A percentile compares a stretch with the other conserved stretches of the same genome.
Conservation (phyloP, 2,329 filamentous ascomycete genomes). For the Colletotrichum sp. region DNA sequence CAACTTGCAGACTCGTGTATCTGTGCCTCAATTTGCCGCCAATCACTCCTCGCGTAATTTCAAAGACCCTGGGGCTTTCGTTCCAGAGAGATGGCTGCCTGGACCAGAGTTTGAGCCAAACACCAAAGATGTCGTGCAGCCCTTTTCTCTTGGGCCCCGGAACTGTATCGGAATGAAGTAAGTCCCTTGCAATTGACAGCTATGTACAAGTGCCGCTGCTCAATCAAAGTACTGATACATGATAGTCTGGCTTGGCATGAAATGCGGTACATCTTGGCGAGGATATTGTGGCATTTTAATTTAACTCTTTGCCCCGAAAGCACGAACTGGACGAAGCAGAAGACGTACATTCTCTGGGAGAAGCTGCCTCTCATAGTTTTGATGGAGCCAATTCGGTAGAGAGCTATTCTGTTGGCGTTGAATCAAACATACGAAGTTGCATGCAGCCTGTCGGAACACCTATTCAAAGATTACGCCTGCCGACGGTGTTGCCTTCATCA, state of each 20-base stretch:
- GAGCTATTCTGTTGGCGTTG: not conserved
- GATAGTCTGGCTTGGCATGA: not conserved
- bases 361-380: not conserved
- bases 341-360: not conserved
- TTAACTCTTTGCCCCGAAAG: not conserved
- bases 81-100: not conserved
- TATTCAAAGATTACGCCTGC: not conserved
- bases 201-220: not conserved
- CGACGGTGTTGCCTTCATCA: not conserved
- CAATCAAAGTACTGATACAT: not conserved
- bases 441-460: not conserved
- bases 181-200: not conserved
- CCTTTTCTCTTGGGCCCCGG: not conserved
- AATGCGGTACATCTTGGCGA: not conserved
- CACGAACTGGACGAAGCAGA: not conserved
- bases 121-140: not conserved
- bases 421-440: not conserved
- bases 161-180: not conserved
- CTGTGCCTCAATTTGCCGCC: not conserved
- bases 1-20: not conserved
- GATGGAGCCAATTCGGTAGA: not conserved
- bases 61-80: not conserved
- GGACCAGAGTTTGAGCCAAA: not conserved
- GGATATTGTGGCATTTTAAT: not conserved
- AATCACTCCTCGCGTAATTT: not conserved